Evolutionary conservation across 1,284 basidiomycete genomes (phyloP), one percentile per base, ranked within the genome.

Genomic region (Agaricales sp.): DNA sequence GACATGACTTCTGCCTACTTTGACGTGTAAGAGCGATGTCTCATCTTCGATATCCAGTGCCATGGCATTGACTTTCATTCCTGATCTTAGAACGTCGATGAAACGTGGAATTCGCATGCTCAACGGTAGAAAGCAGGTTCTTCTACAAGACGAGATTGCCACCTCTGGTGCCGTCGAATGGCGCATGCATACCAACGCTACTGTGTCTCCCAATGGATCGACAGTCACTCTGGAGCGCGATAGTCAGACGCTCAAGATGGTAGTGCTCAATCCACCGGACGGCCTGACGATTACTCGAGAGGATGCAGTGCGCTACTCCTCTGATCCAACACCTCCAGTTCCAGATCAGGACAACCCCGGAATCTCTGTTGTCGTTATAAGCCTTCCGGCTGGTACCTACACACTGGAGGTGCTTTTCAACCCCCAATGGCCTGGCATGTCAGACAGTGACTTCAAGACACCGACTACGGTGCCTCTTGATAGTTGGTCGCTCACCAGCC

Each of bases 131-230:
- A 80, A 77, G 55, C 96, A 98, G 67, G 80, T 98, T n/a, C 79
- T 99, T 4, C 64, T 94, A 38, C 92, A 92, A 64, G 91, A 93
- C 66, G 92, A 95, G 60, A 81, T 94, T 61, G 73, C 67, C 16
- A 69, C 80, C 2, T 65, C 71, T 21, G 69, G 65, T 20, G 59
- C 73, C 20, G 68, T 94, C 50, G 76, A 86, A 73, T 98, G 95
- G 95, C 81, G 93, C 46, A 90, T 93, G 74, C 94, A 99, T 67
- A 98, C 96, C 53, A 99, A 95, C 61, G 87, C 82, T 35, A 82
- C 81, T 3, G 66, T 82, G 19, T 50, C 56, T 12, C 58, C 80
- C 48, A 67, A 50, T 23, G 55, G 54, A 12, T 53, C 55, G 23
- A 51, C 55, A 12, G 60, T 59, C 24, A 60, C 59, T 1, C 69